Base-by-base conservation (phyloP, 306 rosid species). In the Amphicarpaea edgeworthii region DNA sequence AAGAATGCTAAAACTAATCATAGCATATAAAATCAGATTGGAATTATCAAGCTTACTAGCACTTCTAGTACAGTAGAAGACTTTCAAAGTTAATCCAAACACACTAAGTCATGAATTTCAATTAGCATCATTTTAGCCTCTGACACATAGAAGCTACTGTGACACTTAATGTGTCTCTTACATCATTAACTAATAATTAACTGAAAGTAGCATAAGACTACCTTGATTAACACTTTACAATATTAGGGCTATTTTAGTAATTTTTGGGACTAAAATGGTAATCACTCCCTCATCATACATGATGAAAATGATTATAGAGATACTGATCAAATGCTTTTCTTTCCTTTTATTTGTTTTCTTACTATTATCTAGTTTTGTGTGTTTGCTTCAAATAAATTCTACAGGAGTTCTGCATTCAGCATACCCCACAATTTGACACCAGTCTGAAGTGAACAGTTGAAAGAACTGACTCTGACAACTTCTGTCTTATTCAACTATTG, bases 391-490 rank as follows among this genome's bases (percentile, higher is more conserved):
- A 50, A 24, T 8, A 76, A 65, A 38, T 76, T 43, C 30, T 23
- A 54, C 20, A 63, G 28, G 12, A 72, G 53, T 26, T 72, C 3
- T 41, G 28, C 19, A 41, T 43, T 6, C 21, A 6, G 11, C 21
- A 49, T 49, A 24, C 77, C 77, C 57, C 63, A 24, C 28, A 49
- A 64, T 50, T 49, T 16, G 42, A 76, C 21, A 53, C 65, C 28
- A 51, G 21, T 51, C 69, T 68, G 51, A 57, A 68, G 19, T 68
- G 11, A 7, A 63, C 12, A 46, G 61, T 30, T 47, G 17, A 50
- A 63, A 50, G 54, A 46, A 42, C 50, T n/a, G 28, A 41, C 17
- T 28, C 74, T 15, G 75, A 68, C 69, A 67, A 43, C 19, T 77
- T 67, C 34, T 3, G 49, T 24, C 68, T 66, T 53, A 50, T 41